Evolutionary conservation across 345 rosid species (phyloP), one percentile per base, ranked within the genome.

Genomic region (Dovyalis caffra): DNA sequence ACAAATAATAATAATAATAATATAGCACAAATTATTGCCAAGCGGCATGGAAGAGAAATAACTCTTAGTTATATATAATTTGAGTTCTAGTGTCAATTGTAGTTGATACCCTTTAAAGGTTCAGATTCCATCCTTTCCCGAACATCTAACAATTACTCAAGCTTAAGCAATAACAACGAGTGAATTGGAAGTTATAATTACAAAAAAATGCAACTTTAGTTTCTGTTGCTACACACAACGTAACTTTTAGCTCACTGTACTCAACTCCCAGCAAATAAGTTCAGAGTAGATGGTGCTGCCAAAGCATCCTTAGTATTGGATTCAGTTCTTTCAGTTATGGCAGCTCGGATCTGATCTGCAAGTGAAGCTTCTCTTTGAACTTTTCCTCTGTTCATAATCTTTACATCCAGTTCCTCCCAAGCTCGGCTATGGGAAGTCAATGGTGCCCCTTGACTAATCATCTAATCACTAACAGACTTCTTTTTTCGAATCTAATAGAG

Each of bases 341-440:
- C 95, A 0, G 90, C 93, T 77, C 29, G 87, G 77, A 94, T 92
- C 88, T 92, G 94, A 53, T 95, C 97, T 11, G 97, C 97, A 37
- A 95, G 90, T 20, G 97, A 88, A 76, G 83, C 78, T 73, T 83
- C 82, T 43, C 80, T 86, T 66, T 65, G 81, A 76, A 75, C 79
- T 74, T 86, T 88, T 74, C 90, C 91, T 78, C 78, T 86, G 85
- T 72, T 83, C 61, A 86, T 73, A 61, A 86, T 66, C 76, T 90
- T 91, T 72, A 84, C 63, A 64, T 91, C 91, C 74, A 89, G 63
- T 8, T 88, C 85, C 88, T 88, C 90, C 88, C 89, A 82, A 33
- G 83, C 83, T 57, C 83, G 83, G 63, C 74, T 80, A 47, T 70
- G 82, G 20, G 85, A 78, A 65, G 75, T 78, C 9, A 45, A 74